These are phyloP conservation scores for Phaeotremella skinneri DNA, from an alignment of 768 basidiomycete species.

Conservation along the genomic window DNA sequence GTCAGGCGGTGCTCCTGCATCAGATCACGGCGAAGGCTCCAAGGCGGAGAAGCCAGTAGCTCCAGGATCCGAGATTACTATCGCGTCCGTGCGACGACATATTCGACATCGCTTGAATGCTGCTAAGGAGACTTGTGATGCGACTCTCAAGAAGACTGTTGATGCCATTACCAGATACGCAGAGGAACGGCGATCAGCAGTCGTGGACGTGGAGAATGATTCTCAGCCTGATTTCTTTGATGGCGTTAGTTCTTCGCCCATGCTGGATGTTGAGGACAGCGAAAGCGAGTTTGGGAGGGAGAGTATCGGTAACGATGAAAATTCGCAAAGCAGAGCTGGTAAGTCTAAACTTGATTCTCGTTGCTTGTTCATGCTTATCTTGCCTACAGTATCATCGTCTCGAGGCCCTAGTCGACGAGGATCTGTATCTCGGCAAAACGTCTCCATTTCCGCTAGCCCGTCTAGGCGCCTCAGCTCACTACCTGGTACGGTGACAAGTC, in stretches of 20 bases:
- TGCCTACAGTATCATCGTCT: conserved; percentile 32
- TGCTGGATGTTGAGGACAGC: conserved; percentile 55
- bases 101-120: conserved; percentile 88
- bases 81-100: conserved; percentile 67
- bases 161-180: conserved; percentile 92
- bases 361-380: not conserved
- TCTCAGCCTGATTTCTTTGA: conserved; percentile 36
- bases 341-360: conserved; percentile 2
- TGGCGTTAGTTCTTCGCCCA: conserved; percentile 26
- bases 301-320: conserved; percentile 7
- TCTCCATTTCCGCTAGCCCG: conserved; percentile 20
- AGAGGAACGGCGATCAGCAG: conserved; percentile 69
- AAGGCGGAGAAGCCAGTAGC: conserved; percentile 31
- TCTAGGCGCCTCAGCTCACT: conserved; percentile 23
- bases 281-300: conserved; percentile 29
- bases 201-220: conserved; percentile 9
- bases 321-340: conserved; percentile 21
- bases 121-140: conserved; percentile 95
- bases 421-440: conserved; percentile 39
- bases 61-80: conserved; percentile 40
- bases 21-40: conserved; percentile 5
- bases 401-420: conserved; percentile 40
- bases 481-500: conserved; percentile 34
- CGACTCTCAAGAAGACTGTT: conserved; percentile 88
- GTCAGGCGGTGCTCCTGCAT: not conserved